Percentiles rank a stretch among this genome's conserved stretches.
Evolutionary conservation across 495 filamentous ascomycete genomes (phyloP).

Genomic region (Eremomyces bilateralis): DNA sequence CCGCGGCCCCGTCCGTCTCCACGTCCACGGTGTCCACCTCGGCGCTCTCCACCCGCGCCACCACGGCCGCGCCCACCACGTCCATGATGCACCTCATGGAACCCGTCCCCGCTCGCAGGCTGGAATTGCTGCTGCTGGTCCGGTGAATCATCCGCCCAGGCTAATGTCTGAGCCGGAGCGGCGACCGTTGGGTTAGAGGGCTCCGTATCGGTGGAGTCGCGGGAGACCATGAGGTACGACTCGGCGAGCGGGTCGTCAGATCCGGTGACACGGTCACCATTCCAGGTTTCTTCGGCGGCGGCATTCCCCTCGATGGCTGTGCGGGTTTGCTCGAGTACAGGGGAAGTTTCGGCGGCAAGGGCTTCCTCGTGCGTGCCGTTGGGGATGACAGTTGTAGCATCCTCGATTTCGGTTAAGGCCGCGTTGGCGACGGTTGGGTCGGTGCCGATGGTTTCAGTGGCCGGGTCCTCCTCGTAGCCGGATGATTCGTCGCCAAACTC

Average conservation of each 20-base stretch:
- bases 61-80: slow-evolving; percentile 19
- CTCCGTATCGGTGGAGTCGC: slow-evolving; percentile 54
- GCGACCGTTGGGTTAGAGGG: slow-evolving; percentile 40
- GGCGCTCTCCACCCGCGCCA: slow-evolving; percentile 10
- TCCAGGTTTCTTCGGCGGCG: slow-evolving; percentile 37
- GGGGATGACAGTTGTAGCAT: slow-evolving; percentile 9
- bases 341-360: slow-evolving; percentile 22
- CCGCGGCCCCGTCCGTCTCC: slow-evolving; percentile 9
- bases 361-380: slow-evolving; percentile 26
- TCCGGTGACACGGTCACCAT: too few species aligned
- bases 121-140: slow-evolving; percentile 5
- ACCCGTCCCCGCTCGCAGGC: slow-evolving; percentile 33
- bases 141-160: slow-evolving; percentile 40
- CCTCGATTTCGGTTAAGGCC: slow-evolving; percentile 48
- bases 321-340: too few species aligned
- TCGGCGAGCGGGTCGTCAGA: slow-evolving; percentile 36
- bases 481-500: slow-evolving; percentile 25
- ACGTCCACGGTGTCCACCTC: slow-evolving; percentile 12
- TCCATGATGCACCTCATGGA: slow-evolving; percentile 41
- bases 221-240: slow-evolving; percentile 58
- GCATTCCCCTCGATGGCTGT: too few species aligned
- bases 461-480: slow-evolving; percentile 25
- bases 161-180: slow-evolving; percentile 29
- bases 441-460: slow-evolving; percentile 21
- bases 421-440: slow-evolving; percentile 66